Evolutionary conservation across 495 filamentous ascomycete species (phyloP), one percentile per base, ranked within the genome.

Genomic region (Hypoxylon cercidicola): DNA sequence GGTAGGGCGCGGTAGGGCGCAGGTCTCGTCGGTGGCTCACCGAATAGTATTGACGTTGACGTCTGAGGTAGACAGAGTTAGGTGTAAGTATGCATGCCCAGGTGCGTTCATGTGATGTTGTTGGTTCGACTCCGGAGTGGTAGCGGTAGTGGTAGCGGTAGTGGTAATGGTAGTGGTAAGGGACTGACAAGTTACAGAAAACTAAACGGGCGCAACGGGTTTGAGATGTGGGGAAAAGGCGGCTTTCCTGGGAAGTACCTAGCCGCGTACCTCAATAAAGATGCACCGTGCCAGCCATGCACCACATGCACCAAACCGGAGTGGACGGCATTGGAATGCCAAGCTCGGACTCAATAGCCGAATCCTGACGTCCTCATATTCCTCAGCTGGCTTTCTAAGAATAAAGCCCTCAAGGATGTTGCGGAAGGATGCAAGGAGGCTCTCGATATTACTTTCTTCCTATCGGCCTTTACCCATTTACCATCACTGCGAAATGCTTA

Each of bases 171-270:
- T n/a, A 60, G 34, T 51, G 56, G 44, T 43, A 59, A 43, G 23
- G 2, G 23, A 25, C 23, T 25, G 23, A 25, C 43, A 50, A 39
- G 30, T 59, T 19, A 25, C 34, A 35, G 37, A n/a, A 15, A 32
- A 32, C 15, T 16, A 32, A 46, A 57, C 23, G 18, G 37, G 59
- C 30, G 25, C 30, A 51, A 51, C 59, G 59, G 59, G 60, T n/a
- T 20, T 55, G 55, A 51, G 59, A 64, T 68, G 65, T 68, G 65
- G 65, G 60, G 65, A 65, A 67, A 67, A 43, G 45, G 44, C 44
- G 43, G 25, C 34, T 62, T 62, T 39, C 35, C 23, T 28, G 25
- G 25, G 25, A 28, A 28, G n/a, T n/a, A 28, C 13, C 2, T 48
- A 16, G 30, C 40, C 46, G 25, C 35, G 47, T 30, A 54, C 49